Evolutionary conservation across 2,329 filamentous ascomycete species (phyloP).

Genomic region (Pyricularia sp.): DNA sequence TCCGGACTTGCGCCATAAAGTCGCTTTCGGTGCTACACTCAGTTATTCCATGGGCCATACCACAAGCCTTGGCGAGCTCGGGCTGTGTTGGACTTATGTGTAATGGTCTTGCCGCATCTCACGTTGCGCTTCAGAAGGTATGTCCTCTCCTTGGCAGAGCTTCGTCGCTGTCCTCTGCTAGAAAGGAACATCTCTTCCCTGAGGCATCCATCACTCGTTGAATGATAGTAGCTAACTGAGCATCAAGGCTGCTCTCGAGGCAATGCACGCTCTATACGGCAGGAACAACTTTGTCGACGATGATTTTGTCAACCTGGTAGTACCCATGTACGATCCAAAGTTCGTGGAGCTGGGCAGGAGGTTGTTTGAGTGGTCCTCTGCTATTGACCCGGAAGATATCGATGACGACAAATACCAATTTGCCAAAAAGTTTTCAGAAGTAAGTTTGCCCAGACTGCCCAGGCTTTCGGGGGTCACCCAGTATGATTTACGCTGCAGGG

Average conservation of each 20-base stretch:
- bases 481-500: neutral
- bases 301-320: conserved; percentile 70
- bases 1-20: conserved; percentile 64
- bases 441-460: conserved; percentile 26
- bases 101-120: conserved; percentile 58
- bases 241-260: conserved; percentile 66
- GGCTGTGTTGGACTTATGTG: conserved; percentile 63
- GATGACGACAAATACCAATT: conserved; percentile 89
- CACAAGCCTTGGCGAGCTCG: conserved; percentile 66
- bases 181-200: neutral
- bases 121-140: conserved; percentile 68
- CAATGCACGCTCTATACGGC: conserved; percentile 73
- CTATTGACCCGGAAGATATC: conserved; percentile 70
- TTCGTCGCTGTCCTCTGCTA: neutral
- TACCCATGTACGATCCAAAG: conserved; percentile 66
- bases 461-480: neutral
- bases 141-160: conserved; percentile 14
- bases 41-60: conserved; percentile 78
- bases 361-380: conserved; percentile 66
- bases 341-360: conserved; percentile 63
- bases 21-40: conserved; percentile 69
- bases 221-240: neutral
- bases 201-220: neutral
- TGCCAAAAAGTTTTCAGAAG: conserved; percentile 89
- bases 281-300: conserved; percentile 65